Percentiles rank a stretch among this genome's conserved stretches.
These are phyloP conservation scores for Lophium mytilinum DNA, from an alignment of 495 filamentous ascomycete species.

Conservation along the genomic window DNA sequence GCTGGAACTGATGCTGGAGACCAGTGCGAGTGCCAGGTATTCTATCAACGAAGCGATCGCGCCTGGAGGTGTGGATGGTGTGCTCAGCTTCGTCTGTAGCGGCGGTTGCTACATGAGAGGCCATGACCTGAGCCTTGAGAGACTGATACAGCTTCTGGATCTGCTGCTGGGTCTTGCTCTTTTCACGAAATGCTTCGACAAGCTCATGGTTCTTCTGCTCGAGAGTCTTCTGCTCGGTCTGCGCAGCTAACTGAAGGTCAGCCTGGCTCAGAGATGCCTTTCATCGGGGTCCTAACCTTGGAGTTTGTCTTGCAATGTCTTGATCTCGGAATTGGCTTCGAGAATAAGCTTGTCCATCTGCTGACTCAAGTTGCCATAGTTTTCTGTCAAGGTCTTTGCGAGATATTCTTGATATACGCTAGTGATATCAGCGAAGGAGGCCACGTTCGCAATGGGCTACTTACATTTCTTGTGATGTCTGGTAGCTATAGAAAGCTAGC, in stretches of 20 bases:
- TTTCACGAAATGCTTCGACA: slow-evolving; percentile 58
- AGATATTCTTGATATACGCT: slow-evolving; percentile 79
- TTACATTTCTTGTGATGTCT: slow-evolving; percentile 85
- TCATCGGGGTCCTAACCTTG: slow-evolving; percentile 31
- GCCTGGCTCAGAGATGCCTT: not conserved
- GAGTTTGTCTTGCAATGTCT: slow-evolving; percentile 55
- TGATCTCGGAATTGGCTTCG: slow-evolving; percentile 75
- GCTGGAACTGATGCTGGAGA: slow-evolving; percentile 11
- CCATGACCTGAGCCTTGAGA: slow-evolving; percentile 66
- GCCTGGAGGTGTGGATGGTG: slow-evolving; percentile 36
- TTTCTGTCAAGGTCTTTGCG: slow-evolving; percentile 64
- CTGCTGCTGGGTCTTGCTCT: slow-evolving; percentile 65
- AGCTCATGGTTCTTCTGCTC: slow-evolving; percentile 72
- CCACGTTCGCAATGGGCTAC: not conserved
- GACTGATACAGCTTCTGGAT: slow-evolving; percentile 78
- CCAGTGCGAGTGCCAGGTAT: slow-evolving; percentile 14
- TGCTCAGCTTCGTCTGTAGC: slow-evolving; percentile 60
- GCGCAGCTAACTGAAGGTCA: slow-evolving; percentile 47
- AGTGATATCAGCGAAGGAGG: not conserved
- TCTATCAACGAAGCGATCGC: slow-evolving; percentile 22
- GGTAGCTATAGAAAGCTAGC: slow-evolving; percentile 84
- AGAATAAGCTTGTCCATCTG: slow-evolving; percentile 75
- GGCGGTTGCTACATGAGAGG: slow-evolving; percentile 59
- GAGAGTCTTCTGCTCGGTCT: slow-evolving; percentile 56
- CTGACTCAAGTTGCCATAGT: slow-evolving; percentile 56